Evolutionary conservation across 148 eudicot species (phyloP).

Genomic region (Silene conica): DNA sequence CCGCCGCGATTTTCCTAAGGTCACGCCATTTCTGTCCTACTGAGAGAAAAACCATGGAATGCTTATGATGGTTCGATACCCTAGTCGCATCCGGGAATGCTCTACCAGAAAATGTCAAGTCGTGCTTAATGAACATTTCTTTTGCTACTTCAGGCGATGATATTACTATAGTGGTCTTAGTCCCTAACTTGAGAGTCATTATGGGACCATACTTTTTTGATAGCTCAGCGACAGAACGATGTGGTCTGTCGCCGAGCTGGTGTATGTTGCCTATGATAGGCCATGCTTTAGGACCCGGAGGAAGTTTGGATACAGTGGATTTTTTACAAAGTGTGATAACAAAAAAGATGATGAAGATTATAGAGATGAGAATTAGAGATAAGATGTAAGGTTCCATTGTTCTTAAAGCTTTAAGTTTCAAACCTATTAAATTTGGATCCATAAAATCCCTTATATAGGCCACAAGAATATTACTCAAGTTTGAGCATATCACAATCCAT

Average conservation of each 20-base stretch:
- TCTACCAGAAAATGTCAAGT: constrained; percentile 23
- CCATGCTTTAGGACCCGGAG: constrained; percentile 47
- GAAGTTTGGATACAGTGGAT: constrained; percentile 18
- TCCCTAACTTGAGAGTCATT: constrained; percentile 46
- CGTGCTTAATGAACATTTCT: constrained; percentile 25
- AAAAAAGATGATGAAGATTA: background rate
- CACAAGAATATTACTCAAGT: no score
- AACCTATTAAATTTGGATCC: no score
- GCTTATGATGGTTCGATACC: constrained; percentile 13
- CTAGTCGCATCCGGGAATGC: background rate
- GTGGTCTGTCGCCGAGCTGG: constrained; percentile 34
- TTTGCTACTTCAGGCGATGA: constrained; percentile 34
- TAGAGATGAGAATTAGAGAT: background rate
- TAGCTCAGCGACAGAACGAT: constrained; percentile 32
- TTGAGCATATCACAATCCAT: no score
- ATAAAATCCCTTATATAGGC: no score
- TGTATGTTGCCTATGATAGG: constrained; percentile 45
- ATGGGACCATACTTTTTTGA: constrained; percentile 38
- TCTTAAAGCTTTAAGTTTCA: no score
- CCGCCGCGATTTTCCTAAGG: constrained; percentile 16
- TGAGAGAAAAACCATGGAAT: constrained; percentile 24
- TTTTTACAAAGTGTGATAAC: background rate
- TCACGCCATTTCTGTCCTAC: constrained; percentile 23
- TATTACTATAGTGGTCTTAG: constrained; percentile 30
- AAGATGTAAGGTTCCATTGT: constrained; percentile 18